A percentile compares a stretch with the other conserved stretches of the same genome.
These are phyloP conservation scores for Backusella sp. DNA, from an alignment of 192 early-diverging fungal genomes.

Conservation along the genomic window DNA sequence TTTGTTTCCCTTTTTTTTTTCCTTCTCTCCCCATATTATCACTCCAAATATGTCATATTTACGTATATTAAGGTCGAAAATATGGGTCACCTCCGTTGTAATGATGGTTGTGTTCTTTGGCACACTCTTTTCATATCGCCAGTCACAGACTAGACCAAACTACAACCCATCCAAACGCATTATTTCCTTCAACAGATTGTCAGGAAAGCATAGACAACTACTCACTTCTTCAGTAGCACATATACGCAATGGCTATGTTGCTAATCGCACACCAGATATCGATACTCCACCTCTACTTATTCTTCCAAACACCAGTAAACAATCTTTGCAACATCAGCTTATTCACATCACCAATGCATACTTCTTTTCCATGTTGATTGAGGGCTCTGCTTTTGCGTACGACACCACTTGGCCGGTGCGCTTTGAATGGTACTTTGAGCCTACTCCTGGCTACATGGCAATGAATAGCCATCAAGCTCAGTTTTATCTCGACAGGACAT, in stretches of 20 bases:
- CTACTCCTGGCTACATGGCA: constrained; percentile 19
- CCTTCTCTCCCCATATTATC: neutral
- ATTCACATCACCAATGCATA: constrained; percentile 20
- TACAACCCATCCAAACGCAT: neutral
- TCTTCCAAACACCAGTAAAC: constrained; percentile 6
- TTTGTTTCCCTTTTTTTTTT: neutral
- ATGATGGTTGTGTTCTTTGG: neutral
- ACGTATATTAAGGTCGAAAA: neutral
- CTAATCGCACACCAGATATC: constrained; percentile 30
- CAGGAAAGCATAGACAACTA: neutral
- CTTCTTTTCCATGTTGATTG: constrained; percentile 26
- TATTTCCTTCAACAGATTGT: constrained; percentile 4
- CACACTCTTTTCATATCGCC: neutral
- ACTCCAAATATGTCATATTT: neutral
- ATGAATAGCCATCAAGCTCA: constrained; percentile 23
- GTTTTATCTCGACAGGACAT: constrained; percentile 17
- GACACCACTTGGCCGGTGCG: constrained; percentile 18
- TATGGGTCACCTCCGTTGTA: neutral
- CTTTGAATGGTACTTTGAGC: constrained; percentile 31
- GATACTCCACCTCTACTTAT: constrained; percentile 30
- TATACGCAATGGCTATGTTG: constrained; percentile 25
- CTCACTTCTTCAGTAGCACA: constrained; percentile 21
- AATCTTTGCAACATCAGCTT: constrained; percentile 15
- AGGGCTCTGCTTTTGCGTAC: constrained; percentile 24
- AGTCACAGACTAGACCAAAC: neutral